Percentiles rank a stretch among this genome's conserved stretches.
These are phyloP conservation scores for Chrysoporthe cubensis DNA, from an alignment of 2,329 filamentous ascomycete genomes.

Conservation along the genomic window DNA sequence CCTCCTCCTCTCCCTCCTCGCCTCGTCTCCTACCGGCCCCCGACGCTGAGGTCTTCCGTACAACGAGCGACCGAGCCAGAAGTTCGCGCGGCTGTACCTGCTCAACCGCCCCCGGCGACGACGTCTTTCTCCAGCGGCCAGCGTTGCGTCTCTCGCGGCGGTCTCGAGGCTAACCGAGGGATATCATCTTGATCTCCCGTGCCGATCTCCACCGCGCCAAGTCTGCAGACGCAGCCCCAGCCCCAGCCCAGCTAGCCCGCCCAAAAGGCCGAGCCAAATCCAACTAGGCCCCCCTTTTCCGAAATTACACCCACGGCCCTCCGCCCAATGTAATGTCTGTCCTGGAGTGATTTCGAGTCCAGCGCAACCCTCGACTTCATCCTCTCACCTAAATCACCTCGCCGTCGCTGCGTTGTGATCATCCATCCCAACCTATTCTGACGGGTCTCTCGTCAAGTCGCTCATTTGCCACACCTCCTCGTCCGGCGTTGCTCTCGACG, in stretches of 20 bases:
- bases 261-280: slow-evolving; percentile 21
- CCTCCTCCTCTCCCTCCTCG: slow-evolving; percentile 4
- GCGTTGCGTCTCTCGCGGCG: slow-evolving; percentile 14
- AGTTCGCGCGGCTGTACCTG: slow-evolving; percentile 14
- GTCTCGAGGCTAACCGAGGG: slow-evolving; percentile 24
- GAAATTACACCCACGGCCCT: slow-evolving; percentile 27
- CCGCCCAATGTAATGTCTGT: slow-evolving; percentile 34
- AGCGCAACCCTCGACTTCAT: slow-evolving; percentile 18
- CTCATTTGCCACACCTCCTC: slow-evolving; percentile 43
- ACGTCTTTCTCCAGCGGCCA: slow-evolving; percentile 25
- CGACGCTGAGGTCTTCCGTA: not conserved
- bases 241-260: slow-evolving; percentile 21
- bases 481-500: slow-evolving; percentile 9
- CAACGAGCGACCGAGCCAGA: slow-evolving; percentile 26
- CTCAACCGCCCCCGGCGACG: slow-evolving; percentile 31
- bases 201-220: slow-evolving; percentile 24
- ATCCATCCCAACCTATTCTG: slow-evolving; percentile 34
- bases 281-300: slow-evolving; percentile 27
- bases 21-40: not conserved
- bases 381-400: slow-evolving; percentile 26
- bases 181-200: slow-evolving; percentile 21
- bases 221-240: slow-evolving; percentile 12
- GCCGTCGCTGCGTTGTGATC: slow-evolving; percentile 29
- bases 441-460: slow-evolving; percentile 52
- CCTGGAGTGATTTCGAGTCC: slow-evolving; percentile 35